Evolutionary conservation across 129 eudicot species (phyloP).

Genomic region (Chrysanthemum seticuspe): DNA sequence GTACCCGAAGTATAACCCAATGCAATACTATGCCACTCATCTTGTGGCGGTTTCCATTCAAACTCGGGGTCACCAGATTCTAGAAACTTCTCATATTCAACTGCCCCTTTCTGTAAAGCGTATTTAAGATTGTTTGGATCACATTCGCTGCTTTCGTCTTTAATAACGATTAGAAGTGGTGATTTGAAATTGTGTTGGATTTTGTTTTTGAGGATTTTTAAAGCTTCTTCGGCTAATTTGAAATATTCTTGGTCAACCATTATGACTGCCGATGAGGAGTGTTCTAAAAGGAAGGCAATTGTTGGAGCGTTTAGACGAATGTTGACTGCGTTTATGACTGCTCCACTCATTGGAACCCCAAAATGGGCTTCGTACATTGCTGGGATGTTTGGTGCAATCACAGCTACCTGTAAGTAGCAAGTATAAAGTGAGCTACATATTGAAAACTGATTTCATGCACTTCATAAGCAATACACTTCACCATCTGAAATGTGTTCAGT

Average conservation of each 20-base stretch:
- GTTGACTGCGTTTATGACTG: conserved; percentile 78
- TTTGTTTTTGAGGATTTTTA: conserved; percentile 46
- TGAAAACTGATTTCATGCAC: conserved; percentile 7
- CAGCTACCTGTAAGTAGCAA: conserved; percentile 64
- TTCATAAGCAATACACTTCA: conserved; percentile 2
- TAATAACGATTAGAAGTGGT: conserved; percentile 63
- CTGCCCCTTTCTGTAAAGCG: conserved; percentile 63
- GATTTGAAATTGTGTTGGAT: conserved; percentile 43
- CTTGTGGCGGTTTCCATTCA: conserved; percentile 71
- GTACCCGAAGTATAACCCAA: conserved; percentile 97
- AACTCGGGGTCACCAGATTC: conserved; percentile 69
- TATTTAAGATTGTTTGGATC: conserved; percentile 52
- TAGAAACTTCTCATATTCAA: conserved; percentile 81
- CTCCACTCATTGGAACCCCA: conserved; percentile 94
- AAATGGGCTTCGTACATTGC: conserved; percentile 93
- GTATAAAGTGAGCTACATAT: neutral
- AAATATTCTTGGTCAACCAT: conserved; percentile 86
- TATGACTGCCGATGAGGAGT: conserved; percentile 60
- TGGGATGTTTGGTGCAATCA: conserved; percentile 91
- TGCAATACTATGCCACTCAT: conserved; percentile 89
- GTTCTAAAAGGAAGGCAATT: conserved; percentile 67
- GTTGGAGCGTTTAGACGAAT: conserved; percentile 76
- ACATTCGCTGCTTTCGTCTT: conserved; percentile 66
- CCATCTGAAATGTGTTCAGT: neutral
- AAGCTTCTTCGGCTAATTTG: conserved; percentile 57